These are phyloP conservation scores for Blechomonas ayalai DNA, from an alignment of 208 protist species.

Conservation along the genomic window DNA sequence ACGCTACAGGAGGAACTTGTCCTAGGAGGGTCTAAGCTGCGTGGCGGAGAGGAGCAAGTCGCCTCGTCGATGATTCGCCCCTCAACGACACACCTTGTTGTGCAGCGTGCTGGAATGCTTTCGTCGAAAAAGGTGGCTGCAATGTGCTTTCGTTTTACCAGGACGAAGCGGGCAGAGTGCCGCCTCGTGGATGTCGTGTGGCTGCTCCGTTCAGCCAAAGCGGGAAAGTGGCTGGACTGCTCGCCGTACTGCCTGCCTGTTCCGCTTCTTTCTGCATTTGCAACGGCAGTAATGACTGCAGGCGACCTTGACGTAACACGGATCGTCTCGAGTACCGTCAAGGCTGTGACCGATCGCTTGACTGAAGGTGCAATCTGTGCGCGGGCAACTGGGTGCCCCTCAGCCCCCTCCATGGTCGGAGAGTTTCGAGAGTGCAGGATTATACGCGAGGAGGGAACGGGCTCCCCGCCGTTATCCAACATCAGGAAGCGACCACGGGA, in stretches of 20 bases:
- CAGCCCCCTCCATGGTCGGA: too few relatives aligned
- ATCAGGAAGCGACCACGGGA: too few relatives aligned
- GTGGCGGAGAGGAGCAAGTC: background rate
- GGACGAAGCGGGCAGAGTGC: conserved; percentile 15
- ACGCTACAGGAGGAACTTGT: conserved; percentile 35
- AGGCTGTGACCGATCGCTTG: too few relatives aligned
- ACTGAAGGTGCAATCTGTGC: too few relatives aligned
- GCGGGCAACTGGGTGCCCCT: too few relatives aligned
- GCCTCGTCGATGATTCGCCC: background rate
- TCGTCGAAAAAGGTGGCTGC: conserved; percentile 27
- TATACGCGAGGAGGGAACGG: too few relatives aligned
- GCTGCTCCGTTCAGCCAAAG: conserved; percentile 31
- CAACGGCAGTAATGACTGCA: background rate
- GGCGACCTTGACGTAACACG: too few relatives aligned
- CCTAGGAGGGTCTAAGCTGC: conserved; percentile 6
- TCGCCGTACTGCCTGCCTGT: conserved; percentile 24
- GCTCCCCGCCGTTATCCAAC: too few relatives aligned
- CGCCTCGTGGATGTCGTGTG: conserved; percentile 44
- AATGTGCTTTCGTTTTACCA: conserved; percentile 10
- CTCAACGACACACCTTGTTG: conserved; percentile 54
- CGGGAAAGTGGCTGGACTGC: conserved; percentile 41
- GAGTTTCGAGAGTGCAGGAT: too few relatives aligned
- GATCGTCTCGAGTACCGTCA: too few relatives aligned
- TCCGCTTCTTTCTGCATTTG: conserved; percentile 17
- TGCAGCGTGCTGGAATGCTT: conserved; percentile 2